These are phyloP conservation scores for Termitomyces sp. DNA, from an alignment of 768 basidiomycete genomes.

Conservation along the genomic window DNA sequence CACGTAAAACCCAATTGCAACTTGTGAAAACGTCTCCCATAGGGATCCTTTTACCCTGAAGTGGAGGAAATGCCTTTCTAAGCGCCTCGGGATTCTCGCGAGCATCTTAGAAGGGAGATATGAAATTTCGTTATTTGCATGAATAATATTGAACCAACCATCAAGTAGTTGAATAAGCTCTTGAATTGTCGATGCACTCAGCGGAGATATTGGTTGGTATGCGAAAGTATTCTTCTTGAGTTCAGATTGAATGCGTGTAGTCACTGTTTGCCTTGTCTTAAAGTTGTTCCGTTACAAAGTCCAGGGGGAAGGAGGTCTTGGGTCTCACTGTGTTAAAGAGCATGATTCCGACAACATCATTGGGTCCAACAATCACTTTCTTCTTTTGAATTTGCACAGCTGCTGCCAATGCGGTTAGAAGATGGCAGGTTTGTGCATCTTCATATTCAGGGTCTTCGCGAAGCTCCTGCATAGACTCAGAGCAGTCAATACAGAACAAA, in stretches of 20 bases:
- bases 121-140: neutral
- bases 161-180: constrained; percentile 74
- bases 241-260: constrained; percentile 33
- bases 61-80: constrained; percentile 56
- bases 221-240: constrained; percentile 67
- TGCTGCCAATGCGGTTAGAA: constrained; percentile 74
- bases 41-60: constrained; percentile 53
- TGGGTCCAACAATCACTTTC: constrained; percentile 85
- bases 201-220: constrained; percentile 69
- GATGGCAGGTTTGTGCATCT: constrained; percentile 64
- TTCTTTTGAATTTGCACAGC: constrained; percentile 85
- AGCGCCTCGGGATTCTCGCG: constrained; percentile 58
- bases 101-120: constrained; percentile 38
- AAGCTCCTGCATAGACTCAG: constrained; percentile 78
- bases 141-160: constrained; percentile 35
- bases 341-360: constrained; percentile 85
- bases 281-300: neutral
- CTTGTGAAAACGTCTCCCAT: constrained; percentile 89
- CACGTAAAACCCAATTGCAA: constrained; percentile 85
- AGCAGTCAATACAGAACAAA: constrained; percentile 94
- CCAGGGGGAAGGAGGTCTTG: neutral
- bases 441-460: constrained; percentile 61
- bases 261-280: constrained; percentile 37
- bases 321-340: constrained; percentile 85
- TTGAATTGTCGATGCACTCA: constrained; percentile 80